A percentile compares a stretch with the other conserved stretches of the same genome.
phyloP scores from a whole-genome alignment of 176 grass and related monocot species.

The Triticum monococcum region DNA sequence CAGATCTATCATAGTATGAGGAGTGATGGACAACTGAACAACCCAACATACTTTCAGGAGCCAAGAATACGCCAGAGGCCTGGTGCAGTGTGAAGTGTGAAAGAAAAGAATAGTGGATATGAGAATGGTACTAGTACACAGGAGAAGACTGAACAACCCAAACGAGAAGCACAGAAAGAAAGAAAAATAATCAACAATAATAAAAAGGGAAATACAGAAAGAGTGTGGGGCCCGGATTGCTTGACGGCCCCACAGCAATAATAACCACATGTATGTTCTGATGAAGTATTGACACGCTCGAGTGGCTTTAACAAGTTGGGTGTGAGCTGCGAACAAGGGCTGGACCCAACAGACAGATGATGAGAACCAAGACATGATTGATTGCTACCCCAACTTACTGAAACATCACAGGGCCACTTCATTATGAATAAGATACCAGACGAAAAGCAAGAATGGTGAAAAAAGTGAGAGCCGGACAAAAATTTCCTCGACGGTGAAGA shows the following conservation, averaged over 20 bases:
- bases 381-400: neutral
- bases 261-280: neutral
- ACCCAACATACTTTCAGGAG: neutral
- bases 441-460: neutral
- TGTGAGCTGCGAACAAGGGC: neutral
- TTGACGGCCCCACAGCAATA: too few species aligned
- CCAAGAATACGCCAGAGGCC: neutral
- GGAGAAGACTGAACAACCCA: neutral
- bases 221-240: too few species aligned
- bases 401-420: neutral
- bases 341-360: neutral
- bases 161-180: neutral
- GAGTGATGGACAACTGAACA: neutral
- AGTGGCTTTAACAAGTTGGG: neutral
- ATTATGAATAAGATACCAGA: neutral
- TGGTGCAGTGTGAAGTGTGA: neutral
- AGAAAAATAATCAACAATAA: too few species aligned
- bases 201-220: neutral
- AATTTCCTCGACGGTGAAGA: neutral
- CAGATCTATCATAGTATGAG: too few species aligned
- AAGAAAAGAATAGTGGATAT: neutral
- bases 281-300: neutral
- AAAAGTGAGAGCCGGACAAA: neutral
- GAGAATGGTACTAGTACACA: neutral
- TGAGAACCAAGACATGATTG: neutral